Conservation (phyloP, 805 yeast genomes). For the Zygoascus flipseniorum region DNA sequence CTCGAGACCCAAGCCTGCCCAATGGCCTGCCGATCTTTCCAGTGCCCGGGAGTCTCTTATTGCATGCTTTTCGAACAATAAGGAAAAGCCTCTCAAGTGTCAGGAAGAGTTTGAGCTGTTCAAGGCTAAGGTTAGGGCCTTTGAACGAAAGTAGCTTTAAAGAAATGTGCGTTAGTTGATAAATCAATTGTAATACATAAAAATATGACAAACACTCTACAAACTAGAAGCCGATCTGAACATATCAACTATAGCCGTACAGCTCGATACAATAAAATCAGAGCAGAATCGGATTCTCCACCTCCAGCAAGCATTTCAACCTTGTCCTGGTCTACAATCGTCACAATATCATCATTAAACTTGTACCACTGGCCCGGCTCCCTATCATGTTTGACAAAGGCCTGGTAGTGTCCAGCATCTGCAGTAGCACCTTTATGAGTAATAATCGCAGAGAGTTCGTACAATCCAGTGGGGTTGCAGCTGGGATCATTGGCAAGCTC, state of each 20-base stretch:
- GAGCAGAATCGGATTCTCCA: constrained; percentile 92
- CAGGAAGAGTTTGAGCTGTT: constrained; percentile 24
- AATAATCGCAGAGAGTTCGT: constrained; percentile 72
- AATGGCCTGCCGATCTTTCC: constrained; percentile 22
- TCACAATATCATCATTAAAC: constrained; percentile 88
- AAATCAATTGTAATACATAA: neutral
- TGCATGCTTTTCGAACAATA: constrained; percentile 24
- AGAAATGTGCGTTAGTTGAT: neutral
- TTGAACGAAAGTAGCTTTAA: neutral
- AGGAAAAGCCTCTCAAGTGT: constrained; percentile 27
- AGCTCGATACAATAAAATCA: constrained; percentile 78
- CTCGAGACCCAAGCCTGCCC: constrained; percentile 24
- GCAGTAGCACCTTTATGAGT: constrained; percentile 95
- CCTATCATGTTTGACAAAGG: constrained; percentile 62
- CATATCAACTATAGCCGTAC: constrained; percentile 14
- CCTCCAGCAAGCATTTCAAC: constrained; percentile 90
- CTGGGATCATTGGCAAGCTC: constrained; percentile 38
- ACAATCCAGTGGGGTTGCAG: constrained; percentile 81
- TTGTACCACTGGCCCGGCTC: constrained; percentile 81
- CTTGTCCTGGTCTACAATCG: constrained; percentile 66
- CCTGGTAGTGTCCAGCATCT: constrained; percentile 95
- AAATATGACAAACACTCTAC: too few species aligned
- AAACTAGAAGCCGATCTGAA: too few species aligned
- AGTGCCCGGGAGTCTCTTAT: constrained; percentile 23
- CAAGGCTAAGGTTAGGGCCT: constrained; percentile 10